Conservation (phyloP, 495 filamentous ascomycete species). For the Trichoderma orchidacearum region DNA sequence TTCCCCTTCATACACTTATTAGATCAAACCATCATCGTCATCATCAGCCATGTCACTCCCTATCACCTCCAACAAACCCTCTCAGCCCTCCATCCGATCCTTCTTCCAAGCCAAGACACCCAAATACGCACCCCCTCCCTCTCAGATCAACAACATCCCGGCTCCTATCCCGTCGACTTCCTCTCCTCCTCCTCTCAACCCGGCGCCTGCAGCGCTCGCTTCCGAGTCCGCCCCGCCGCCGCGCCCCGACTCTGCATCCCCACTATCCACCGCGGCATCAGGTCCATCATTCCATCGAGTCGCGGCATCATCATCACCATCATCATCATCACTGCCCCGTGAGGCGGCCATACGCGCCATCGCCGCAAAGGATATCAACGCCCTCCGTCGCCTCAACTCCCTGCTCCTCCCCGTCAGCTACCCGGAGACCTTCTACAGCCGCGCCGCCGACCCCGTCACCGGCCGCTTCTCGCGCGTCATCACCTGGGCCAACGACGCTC, state of each 20-base stretch:
- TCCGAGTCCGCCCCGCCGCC: background rate
- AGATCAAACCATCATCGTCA: background rate
- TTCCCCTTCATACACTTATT: background rate
- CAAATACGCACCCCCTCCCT: constrained; percentile 26
- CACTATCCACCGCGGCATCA: background rate
- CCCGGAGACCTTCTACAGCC: constrained; percentile 72
- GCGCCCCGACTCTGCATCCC: background rate
- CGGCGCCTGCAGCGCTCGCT: background rate
- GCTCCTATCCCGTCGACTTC: constrained; percentile 8
- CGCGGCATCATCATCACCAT: background rate
- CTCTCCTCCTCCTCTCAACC: constrained; percentile 1
- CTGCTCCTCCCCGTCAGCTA: constrained; percentile 82
- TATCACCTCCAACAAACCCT: constrained; percentile 10
- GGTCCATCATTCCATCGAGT: background rate
- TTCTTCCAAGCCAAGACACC: constrained; percentile 31
- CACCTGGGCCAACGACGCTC: constrained; percentile 29
- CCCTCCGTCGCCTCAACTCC: constrained; percentile 67
- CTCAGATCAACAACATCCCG: constrained; percentile 4
- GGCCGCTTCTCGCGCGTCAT: constrained; percentile 68
- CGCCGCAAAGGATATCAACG: constrained; percentile 48
- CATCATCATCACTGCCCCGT: constrained; percentile 14
- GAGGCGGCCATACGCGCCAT: constrained; percentile 47
- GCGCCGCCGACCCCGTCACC: constrained; percentile 52
- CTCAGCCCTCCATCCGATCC: constrained; percentile 34
- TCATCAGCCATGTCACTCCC: constrained; percentile 16